phyloP scores from a whole-genome alignment of 1,139 yeast species.

The Candida tunisiensis region DNA sequence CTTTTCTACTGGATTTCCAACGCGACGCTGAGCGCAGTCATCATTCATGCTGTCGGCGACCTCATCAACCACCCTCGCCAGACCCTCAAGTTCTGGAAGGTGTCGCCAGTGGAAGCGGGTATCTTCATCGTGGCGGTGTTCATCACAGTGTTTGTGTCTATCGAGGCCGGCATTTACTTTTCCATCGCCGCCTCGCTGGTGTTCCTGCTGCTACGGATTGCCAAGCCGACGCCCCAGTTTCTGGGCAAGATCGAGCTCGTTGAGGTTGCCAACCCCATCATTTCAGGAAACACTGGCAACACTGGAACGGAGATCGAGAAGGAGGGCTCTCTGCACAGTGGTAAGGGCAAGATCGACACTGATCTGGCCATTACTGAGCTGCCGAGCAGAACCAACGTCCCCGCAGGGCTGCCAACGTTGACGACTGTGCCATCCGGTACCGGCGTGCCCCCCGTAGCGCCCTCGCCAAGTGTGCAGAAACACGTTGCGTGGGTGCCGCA shows the following conservation, averaged over 20 bases:
- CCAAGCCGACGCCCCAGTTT: slow-evolving; percentile 70
- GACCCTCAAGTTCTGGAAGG: slow-evolving; percentile 59
- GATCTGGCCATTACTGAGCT: neutral
- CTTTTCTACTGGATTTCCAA: slow-evolving; percentile 85
- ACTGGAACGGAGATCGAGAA: slow-evolving; percentile 3
- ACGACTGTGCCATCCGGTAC: no score
- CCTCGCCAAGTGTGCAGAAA: slow-evolving; percentile 3
- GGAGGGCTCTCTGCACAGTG: slow-evolving; percentile 1
- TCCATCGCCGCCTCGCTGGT: slow-evolving; percentile 78
- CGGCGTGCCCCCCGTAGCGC: slow-evolving; percentile 4
- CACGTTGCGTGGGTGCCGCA: slow-evolving; percentile 56
- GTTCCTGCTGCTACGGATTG: slow-evolving; percentile 51
- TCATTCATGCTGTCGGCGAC: slow-evolving; percentile 92
- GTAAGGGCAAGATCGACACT: neutral
- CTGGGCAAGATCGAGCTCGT: slow-evolving; percentile 46
- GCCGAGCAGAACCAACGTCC: no score
- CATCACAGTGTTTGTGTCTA: slow-evolving; percentile 63
- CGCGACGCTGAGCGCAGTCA: slow-evolving; percentile 72
- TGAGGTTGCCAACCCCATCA: slow-evolving; percentile 32
- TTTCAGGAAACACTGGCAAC: slow-evolving; percentile 8
- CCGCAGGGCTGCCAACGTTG: no score
- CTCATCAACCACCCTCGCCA: slow-evolving; percentile 58
- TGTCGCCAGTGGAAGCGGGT: slow-evolving; percentile 60
- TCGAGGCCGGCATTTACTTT: slow-evolving; percentile 83
- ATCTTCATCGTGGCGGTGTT: slow-evolving; percentile 66